These are phyloP conservation scores for Dalbergia cochinchinensis DNA, from an alignment of 306 rosid genomes.

Conservation along the genomic window DNA sequence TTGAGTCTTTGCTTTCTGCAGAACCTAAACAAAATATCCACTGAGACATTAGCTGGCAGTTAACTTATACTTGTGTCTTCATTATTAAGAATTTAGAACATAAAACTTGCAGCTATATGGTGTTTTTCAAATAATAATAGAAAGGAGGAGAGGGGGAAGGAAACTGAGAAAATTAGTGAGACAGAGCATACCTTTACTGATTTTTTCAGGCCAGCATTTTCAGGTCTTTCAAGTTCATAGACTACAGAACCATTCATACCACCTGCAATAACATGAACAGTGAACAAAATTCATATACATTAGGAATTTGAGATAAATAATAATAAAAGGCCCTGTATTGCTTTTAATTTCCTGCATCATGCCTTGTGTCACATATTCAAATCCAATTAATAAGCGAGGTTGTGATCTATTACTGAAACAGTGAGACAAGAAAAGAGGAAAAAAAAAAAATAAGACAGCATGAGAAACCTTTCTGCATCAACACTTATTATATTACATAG, in stretches of 20 bases:
- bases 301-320: constrained; percentile 15
- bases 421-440: not conserved
- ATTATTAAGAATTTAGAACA: constrained; percentile 8
- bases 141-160: not conserved
- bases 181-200: constrained; percentile 74
- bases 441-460: not conserved
- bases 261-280: constrained; percentile 64
- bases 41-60: constrained; percentile 46
- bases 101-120: not conserved
- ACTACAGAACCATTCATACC: constrained; percentile 95
- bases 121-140: not conserved
- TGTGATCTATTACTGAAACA: not conserved
- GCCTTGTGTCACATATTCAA: not conserved
- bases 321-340: constrained; percentile 15
- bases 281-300: not conserved
- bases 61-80: constrained; percentile 31
- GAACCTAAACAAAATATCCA: constrained; percentile 63
- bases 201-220: constrained; percentile 81
- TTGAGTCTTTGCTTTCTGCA: constrained; percentile 79
- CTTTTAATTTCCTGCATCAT: constrained; percentile 11
- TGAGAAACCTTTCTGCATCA: not conserved
- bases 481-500: not conserved
- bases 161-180: constrained; percentile 40
- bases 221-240: constrained; percentile 88
- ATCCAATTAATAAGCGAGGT: constrained; percentile 10